Conservation (phyloP, 2,329 filamentous ascomycete genomes). For the Sclerotinia minor region DNA sequence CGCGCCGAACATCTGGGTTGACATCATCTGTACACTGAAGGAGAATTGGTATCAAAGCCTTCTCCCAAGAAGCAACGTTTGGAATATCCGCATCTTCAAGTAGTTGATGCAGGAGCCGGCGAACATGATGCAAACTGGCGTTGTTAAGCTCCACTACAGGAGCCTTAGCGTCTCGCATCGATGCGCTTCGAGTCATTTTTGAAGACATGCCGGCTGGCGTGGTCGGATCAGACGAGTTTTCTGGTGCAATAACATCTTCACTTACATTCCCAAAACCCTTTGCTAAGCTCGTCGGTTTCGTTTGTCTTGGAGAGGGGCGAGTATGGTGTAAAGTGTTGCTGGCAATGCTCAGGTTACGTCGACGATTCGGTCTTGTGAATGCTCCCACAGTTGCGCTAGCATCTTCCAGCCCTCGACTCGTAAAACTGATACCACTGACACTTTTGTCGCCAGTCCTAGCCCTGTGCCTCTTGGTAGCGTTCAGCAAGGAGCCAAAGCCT, state of each 20-base stretch:
- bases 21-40: conserved; percentile 92
- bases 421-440: conserved; percentile 67
- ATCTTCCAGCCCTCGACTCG: conserved; percentile 66
- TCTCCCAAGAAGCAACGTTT: conserved; percentile 79
- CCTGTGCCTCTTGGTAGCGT: conserved; percentile 73
- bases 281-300: conserved; percentile 40
- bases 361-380: conserved; percentile 62
- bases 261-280: conserved; percentile 43
- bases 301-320: conserved; percentile 68
- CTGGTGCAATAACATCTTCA: conserved; percentile 35
- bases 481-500: conserved; percentile 70
- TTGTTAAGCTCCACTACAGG: conserved; percentile 82
- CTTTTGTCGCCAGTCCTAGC: conserved; percentile 72
- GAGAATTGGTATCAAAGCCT: conserved; percentile 84
- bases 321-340: conserved; percentile 68
- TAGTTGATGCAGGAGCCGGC: conserved; percentile 79
- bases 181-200: conserved; percentile 72
- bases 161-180: conserved; percentile 72
- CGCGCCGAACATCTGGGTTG: conserved; percentile 83
- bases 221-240: conserved; percentile 31
- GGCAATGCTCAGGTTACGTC: conserved; percentile 80
- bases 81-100: conserved; percentile 74
- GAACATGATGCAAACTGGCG: conserved; percentile 85
- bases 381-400: conserved; percentile 57
- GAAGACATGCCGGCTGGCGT: conserved; percentile 40